phyloP scores from a whole-genome alignment of 805 yeast species.

The Candida germanica region DNA sequence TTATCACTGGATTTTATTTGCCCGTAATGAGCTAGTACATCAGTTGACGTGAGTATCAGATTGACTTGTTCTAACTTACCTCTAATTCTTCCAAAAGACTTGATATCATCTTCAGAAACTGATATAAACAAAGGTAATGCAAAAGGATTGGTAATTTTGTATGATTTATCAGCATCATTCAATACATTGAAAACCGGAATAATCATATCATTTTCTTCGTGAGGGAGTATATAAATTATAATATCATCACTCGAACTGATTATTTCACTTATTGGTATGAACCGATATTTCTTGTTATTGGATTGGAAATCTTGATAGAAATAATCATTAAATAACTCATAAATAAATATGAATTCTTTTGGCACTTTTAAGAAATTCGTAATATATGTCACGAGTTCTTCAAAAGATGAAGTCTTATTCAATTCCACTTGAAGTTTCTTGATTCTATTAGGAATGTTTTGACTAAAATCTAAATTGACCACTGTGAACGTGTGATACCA shows the following conservation, averaged over 20 bases:
- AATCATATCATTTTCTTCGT: conserved; percentile 40
- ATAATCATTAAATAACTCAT: conserved; percentile 56
- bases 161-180: conserved; percentile 34
- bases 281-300: conserved; percentile 50
- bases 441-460: conserved; percentile 15
- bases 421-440: conserved; percentile 67
- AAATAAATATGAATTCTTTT: conserved; percentile 25
- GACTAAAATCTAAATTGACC: conserved; percentile 45
- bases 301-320: conserved; percentile 68
- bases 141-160: conserved; percentile 47
- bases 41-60: conserved; percentile 22
- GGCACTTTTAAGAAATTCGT: conserved; percentile 42
- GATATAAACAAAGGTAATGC: conserved; percentile 77
- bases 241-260: conserved; percentile 62
- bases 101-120: conserved; percentile 48
- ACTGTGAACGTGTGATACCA: conserved; percentile 69
- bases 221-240: conserved; percentile 56
- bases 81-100: conserved; percentile 57
- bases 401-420: conserved; percentile 58
- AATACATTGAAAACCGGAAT: conserved; percentile 57
- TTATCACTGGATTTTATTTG: conserved; percentile 15
- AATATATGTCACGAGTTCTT: conserved; percentile 61
- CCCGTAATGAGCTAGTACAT: conserved; percentile 21
- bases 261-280: conserved; percentile 64
- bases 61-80: conserved; percentile 47